Conservation (phyloP, 768 basidiomycete species). For the Suillus paluster region DNA sequence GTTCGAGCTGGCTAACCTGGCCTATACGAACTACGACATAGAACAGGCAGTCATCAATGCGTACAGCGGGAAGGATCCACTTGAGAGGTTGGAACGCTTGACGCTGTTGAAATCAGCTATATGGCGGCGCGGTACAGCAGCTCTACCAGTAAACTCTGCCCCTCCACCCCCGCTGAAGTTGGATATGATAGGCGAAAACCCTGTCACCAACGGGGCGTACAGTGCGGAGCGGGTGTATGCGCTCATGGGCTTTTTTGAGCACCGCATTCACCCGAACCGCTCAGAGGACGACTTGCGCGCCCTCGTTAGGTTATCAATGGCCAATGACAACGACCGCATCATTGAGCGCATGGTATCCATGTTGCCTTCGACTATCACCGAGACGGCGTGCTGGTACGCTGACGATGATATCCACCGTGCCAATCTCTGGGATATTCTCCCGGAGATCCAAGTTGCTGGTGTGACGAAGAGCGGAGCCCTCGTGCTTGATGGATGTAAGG, state of each 20-base stretch:
- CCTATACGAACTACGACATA: constrained; percentile 11
- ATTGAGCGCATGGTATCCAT: constrained; percentile 24
- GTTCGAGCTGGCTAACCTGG: constrained; percentile 16
- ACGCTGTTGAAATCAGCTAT: constrained; percentile 19
- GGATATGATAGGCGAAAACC: background rate
- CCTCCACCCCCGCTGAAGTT: background rate
- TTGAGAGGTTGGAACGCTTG: constrained; percentile 19
- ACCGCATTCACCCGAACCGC: constrained; percentile 18
- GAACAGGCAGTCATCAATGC: constrained; percentile 20
- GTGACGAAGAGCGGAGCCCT: constrained; percentile 18
- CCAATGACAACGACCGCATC: constrained; percentile 25
- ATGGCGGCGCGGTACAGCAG: constrained; percentile 17
- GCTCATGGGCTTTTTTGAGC: constrained; percentile 27
- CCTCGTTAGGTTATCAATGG: constrained; percentile 23
- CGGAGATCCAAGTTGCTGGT: constrained; percentile 22
- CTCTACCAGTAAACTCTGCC: background rate
- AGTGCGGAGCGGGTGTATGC: constrained; percentile 22
- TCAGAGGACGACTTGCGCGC: constrained; percentile 17
- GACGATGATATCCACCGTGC: constrained; percentile 20
- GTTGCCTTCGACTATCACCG: constrained; percentile 8
- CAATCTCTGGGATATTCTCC: constrained; percentile 22
- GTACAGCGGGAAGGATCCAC: constrained; percentile 7
- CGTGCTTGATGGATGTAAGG: constrained; percentile 21
- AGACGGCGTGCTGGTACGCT: constrained; percentile 19
- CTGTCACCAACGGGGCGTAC: constrained; percentile 8